phyloP scores from a whole-genome alignment of 495 filamentous ascomycete genomes.

The Thermochaetoides thermophila region DNA sequence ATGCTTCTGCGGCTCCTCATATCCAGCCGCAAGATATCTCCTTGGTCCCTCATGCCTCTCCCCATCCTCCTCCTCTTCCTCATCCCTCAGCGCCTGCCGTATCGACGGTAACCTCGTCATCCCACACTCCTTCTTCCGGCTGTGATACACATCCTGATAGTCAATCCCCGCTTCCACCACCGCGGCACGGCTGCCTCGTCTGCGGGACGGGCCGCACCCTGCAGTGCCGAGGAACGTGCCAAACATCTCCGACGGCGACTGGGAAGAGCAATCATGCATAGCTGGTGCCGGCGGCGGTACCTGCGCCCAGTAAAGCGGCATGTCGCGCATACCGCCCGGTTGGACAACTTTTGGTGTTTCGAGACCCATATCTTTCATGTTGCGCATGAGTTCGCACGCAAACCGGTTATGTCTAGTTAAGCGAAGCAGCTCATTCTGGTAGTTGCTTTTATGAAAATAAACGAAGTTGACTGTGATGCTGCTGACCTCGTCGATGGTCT shows the following conservation, averaged over 20 bases:
- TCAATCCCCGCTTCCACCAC: slow-evolving; percentile 18
- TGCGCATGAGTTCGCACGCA: slow-evolving; percentile 81
- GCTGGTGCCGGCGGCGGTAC: slow-evolving; percentile 17
- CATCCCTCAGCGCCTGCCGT: slow-evolving; percentile 11
- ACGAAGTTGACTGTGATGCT: slow-evolving; percentile 79
- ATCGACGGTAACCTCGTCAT: slow-evolving; percentile 11
- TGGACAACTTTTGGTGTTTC: slow-evolving; percentile 70
- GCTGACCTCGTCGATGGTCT: slow-evolving; percentile 41
- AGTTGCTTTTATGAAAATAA: slow-evolving; percentile 92
- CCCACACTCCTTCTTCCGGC: slow-evolving; percentile 9
- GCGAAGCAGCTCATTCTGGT: slow-evolving; percentile 83
- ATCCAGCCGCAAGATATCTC: too few species aligned
- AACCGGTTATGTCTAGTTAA: slow-evolving; percentile 88
- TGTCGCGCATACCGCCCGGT: slow-evolving; percentile 42
- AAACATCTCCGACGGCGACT: slow-evolving; percentile 3
- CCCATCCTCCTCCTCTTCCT: slow-evolving; percentile 3
- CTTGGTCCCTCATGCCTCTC: slow-evolving; percentile 2
- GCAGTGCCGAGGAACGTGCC: too few species aligned
- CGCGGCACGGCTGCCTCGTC: slow-evolving; percentile 14
- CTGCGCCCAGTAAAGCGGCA: slow-evolving; percentile 34
- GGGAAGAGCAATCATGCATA: neutral
- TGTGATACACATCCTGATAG: slow-evolving; percentile 21
- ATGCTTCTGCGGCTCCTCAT: too few species aligned
- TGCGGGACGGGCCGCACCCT: too few species aligned
- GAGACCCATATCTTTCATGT: slow-evolving; percentile 71